Evolutionary conservation across 129 eudicot species (phyloP).

Genomic region (Heracleum sosnowskyi): DNA sequence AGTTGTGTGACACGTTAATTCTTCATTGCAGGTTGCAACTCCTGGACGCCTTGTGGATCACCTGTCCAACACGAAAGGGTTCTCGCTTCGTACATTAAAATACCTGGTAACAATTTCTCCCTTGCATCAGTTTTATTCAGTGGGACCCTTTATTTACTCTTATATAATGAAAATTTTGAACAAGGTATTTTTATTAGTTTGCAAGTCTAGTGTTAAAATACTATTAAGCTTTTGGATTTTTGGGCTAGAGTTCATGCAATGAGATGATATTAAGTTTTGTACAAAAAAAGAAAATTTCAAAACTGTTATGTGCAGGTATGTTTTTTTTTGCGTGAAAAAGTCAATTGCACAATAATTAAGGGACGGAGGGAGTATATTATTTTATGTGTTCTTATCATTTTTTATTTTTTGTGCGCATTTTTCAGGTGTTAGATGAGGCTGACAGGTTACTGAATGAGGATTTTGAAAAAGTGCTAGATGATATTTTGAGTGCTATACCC

Average conservation of each 20-base stretch:
- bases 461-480: slow-evolving; percentile 76
- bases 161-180: background rate
- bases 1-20: background rate
- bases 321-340: no score
- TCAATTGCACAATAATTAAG: no score
- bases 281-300: no score
- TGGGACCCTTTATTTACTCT: background rate
- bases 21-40: slow-evolving; percentile 69
- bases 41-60: slow-evolving; percentile 98
- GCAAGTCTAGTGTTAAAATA: background rate
- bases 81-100: slow-evolving; percentile 73
- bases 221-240: background rate
- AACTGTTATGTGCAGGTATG: no score
- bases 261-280: no score
- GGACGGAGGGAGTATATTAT: background rate
- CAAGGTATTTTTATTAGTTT: background rate
- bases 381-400: background rate
- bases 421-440: slow-evolving; percentile 95
- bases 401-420: background rate
- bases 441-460: slow-evolving; percentile 84
- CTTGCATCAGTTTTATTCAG: background rate
- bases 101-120: slow-evolving; percentile 46
- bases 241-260: background rate
- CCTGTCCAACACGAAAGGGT: slow-evolving; percentile 87
- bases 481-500: slow-evolving; percentile 73